These are phyloP conservation scores for Pseudocercospora musae DNA, from an alignment of 2,329 filamentous ascomycete species.

Conservation along the genomic window DNA sequence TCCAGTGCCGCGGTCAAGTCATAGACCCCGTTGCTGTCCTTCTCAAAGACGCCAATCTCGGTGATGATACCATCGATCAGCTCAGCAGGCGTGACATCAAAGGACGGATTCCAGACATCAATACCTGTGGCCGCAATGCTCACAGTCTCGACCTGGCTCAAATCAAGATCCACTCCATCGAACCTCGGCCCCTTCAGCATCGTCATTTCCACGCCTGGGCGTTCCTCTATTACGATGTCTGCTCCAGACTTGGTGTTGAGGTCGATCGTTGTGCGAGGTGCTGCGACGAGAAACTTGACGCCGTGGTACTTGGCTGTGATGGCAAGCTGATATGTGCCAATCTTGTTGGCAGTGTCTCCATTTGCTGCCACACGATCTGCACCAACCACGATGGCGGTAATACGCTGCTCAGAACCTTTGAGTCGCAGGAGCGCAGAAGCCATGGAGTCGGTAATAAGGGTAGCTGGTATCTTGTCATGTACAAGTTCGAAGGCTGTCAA, in stretches of 20 bases:
- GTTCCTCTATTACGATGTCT: constrained; percentile 87
- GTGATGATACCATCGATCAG: constrained; percentile 94
- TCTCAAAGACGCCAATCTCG: constrained; percentile 82
- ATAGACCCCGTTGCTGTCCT: constrained; percentile 68
- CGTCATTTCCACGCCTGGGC: constrained; percentile 76
- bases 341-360: constrained; percentile 97
- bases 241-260: constrained; percentile 71
- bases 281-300: constrained; percentile 91
- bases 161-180: constrained; percentile 59
- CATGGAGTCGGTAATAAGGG: constrained; percentile 95
- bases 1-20: constrained; percentile 39
- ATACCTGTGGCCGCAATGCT: constrained; percentile 76
- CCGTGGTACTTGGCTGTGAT: constrained; percentile 86
- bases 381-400: constrained; percentile 86
- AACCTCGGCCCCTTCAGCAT: constrained; percentile 74
- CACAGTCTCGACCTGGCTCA: constrained; percentile 64
- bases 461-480: constrained; percentile 86
- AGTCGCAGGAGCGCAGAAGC: constrained; percentile 76
- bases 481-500: constrained; percentile 96
- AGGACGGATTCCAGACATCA: constrained; percentile 92
- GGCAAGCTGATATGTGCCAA: constrained; percentile 88
- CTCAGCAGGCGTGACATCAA: constrained; percentile 86
- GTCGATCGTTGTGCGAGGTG: constrained; percentile 92
- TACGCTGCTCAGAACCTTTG: constrained; percentile 58
- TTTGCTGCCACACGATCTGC: constrained; percentile 94